phyloP scores from a whole-genome alignment of 2,329 filamentous ascomycete species.

The Fusarium pseudoanthophilum region DNA sequence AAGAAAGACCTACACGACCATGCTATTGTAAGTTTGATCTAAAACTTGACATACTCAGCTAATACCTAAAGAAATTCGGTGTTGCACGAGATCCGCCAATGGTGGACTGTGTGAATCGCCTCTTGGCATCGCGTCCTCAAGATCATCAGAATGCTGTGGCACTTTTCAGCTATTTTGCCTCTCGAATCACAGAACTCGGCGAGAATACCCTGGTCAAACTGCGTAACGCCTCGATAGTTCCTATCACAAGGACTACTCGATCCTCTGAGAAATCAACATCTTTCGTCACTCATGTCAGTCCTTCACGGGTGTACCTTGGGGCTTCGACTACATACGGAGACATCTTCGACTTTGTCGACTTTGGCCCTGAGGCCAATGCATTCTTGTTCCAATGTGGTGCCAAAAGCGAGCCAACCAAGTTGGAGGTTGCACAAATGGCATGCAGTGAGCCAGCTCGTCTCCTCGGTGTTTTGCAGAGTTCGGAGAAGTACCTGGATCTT shows the following conservation, averaged over 20 bases:
- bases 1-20: constrained; percentile 80
- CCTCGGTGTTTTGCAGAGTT: constrained; percentile 79
- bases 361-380: constrained; percentile 85
- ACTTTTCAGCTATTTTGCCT: constrained; percentile 86
- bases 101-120: constrained; percentile 75
- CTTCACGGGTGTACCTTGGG: constrained; percentile 84
- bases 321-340: constrained; percentile 76
- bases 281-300: constrained; percentile 61
- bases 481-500: constrained; percentile 87
- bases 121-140: constrained; percentile 78
- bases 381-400: constrained; percentile 91
- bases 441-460: constrained; percentile 85
- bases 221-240: constrained; percentile 75
- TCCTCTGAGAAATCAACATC: constrained; percentile 55
- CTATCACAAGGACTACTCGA: constrained; percentile 60
- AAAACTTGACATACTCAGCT: constrained; percentile 4
- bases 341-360: constrained; percentile 98
- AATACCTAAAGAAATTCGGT: constrained; percentile 73
- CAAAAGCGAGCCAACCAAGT: constrained; percentile 88
- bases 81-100: constrained; percentile 86
- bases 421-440: constrained; percentile 86
- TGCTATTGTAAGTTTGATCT: constrained; percentile 63
- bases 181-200: constrained; percentile 78
- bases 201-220: constrained; percentile 69
- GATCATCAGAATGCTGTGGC: constrained; percentile 72